Evolutionary conservation across 371 early-diverging fungal genomes (phyloP), one percentile per base, ranked within the genome.

Genomic region (Choanephora cucurbitarum): DNA sequence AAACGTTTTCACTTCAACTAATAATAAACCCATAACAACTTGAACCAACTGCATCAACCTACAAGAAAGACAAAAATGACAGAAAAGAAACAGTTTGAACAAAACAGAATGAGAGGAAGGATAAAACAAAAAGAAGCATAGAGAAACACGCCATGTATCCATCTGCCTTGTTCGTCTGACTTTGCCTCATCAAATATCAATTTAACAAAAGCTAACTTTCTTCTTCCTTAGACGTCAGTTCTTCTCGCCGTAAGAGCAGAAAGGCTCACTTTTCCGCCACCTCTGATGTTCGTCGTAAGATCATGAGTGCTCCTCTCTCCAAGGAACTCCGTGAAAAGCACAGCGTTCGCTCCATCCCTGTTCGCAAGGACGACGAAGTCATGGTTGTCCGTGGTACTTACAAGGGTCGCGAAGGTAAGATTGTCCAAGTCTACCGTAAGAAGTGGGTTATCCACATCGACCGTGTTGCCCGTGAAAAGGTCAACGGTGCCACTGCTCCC

Each of bases 211-310:
- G 21, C 40, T 42, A n/a, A 40, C 15, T 2, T 37, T 21, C 22
- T 28, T 24, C 5, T 44, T 51, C 15, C 58, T 33, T 76, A 82
- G 94, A 91, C 83, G 97, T 95, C 70, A 90, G 92, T 75, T 95
- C 95, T 69, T 93, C 94, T 72, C 84, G 92, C 84, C 85, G 98
- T 80, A 96, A 95, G 91, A 82, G 86, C 82, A 89, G 98, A 80
- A 94, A 93, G 90, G 98, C 98, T 72, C 98, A 99, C 88, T 97
- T 99, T 88, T 68, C 92, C 63, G 99, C 98, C 69, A 93, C 98
- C 65, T 96, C 97, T 64, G 81, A 83, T 83, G 81, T 89, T 71
- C 93, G 98, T 71, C 90, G 95, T 76, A 90, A 88, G 86, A 92
- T 98, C 79, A 95, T 99, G 98, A 90, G 91, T 78, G 89, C 97